A percentile compares a stretch with the other conserved stretches of the same genome.
Conservation (phyloP, 208 protist genomes). For the Leishmania braziliensis region DNA sequence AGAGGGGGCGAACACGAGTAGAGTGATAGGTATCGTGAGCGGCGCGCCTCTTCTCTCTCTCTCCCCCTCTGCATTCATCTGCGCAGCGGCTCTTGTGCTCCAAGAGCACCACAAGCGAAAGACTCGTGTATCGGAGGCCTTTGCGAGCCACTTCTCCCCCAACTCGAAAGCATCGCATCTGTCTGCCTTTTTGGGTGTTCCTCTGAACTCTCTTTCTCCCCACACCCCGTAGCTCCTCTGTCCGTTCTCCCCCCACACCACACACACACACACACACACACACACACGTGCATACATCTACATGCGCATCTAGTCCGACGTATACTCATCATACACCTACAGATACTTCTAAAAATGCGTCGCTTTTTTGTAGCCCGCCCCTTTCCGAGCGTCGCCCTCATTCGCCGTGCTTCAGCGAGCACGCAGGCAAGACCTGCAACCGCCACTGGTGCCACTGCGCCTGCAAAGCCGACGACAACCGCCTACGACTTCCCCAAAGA, state of each 20-base stretch:
- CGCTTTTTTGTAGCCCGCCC: slow-evolving; percentile 30
- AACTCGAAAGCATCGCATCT: too few species aligned
- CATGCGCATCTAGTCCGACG: background rate
- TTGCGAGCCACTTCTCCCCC: background rate
- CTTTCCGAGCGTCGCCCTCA: slow-evolving; percentile 13
- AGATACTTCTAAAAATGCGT: slow-evolving; percentile 30
- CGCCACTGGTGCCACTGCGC: slow-evolving; percentile 3
- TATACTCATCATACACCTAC: background rate
- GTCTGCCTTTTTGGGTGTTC: background rate
- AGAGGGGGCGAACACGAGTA: background rate
- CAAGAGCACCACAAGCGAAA: background rate
- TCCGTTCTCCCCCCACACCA: background rate
- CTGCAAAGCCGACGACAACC: slow-evolving; percentile 21
- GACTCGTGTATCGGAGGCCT: background rate
- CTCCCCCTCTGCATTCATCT: background rate
- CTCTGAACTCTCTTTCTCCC: background rate
- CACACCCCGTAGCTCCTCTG: background rate
- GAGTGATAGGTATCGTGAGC: background rate
- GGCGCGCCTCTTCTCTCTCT: background rate
- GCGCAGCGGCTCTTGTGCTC: background rate
- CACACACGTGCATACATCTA: background rate
- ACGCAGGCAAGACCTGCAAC: slow-evolving; percentile 3
- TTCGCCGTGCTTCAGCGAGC: slow-evolving; percentile 2
- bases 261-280: background rate
- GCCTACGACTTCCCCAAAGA: slow-evolving; percentile 56